A percentile compares a stretch with the other conserved stretches of the same genome.
These are phyloP conservation scores for Extremus antarcticus DNA, from an alignment of 495 filamentous ascomycete genomes.

Conservation along the genomic window DNA sequence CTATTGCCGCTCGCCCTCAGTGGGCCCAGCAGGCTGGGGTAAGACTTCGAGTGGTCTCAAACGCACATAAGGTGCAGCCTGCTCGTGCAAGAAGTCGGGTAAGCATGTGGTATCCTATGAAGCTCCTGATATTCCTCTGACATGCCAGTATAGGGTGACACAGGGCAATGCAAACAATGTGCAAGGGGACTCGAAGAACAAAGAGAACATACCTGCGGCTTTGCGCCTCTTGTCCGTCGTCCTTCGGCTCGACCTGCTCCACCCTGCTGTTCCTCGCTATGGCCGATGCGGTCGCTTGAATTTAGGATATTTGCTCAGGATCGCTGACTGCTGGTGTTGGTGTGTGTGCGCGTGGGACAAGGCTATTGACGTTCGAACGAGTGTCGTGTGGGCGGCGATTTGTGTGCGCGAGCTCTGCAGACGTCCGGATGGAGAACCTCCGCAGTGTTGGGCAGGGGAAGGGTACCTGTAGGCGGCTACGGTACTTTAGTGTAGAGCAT, in stretches of 20 bases:
- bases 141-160: conserved; percentile 4
- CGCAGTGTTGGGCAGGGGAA: neutral
- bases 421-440: neutral
- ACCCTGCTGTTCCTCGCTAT: neutral
- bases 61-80: conserved; percentile 8
- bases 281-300: neutral
- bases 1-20: neutral
- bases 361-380: neutral
- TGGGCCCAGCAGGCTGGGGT: neutral
- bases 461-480: neutral
- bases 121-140: too few species aligned
- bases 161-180: conserved; percentile 12
- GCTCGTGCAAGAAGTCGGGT: neutral
- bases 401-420: neutral
- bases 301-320: neutral
- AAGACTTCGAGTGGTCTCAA: neutral
- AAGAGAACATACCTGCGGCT: conserved; percentile 15
- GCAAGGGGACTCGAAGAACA: conserved; percentile 5
- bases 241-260: conserved; percentile 4
- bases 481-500: neutral
- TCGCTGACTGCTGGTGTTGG: neutral
- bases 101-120: conserved; percentile 1
- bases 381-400: neutral
- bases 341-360: neutral
- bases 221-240: neutral